A percentile compares a stretch with the other conserved stretches of the same genome.
phyloP scores from a whole-genome alignment of 1,139 yeast genomes.

The Candida sojae region DNA sequence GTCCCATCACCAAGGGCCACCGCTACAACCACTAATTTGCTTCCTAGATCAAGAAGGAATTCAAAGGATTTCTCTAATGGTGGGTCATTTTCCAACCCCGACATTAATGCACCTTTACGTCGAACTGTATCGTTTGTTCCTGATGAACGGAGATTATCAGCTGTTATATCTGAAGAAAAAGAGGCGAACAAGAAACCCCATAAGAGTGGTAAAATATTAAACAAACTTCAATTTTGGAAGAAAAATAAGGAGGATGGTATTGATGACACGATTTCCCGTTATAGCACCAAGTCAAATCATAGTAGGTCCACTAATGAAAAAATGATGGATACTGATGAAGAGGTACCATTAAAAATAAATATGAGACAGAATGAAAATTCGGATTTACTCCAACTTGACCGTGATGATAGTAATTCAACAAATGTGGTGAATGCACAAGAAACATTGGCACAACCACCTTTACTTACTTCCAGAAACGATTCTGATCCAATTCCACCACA shows the following conservation, averaged over 20 bases:
- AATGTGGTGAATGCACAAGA: background rate
- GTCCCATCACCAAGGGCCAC: slow-evolving; percentile 6
- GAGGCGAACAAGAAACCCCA: slow-evolving; percentile 17
- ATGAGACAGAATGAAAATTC: slow-evolving; percentile 9
- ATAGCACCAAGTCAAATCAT: slow-evolving; percentile 9
- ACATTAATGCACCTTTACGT: slow-evolving; percentile 6
- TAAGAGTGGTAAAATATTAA: slow-evolving; percentile 29
- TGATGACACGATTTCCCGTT: slow-evolving; percentile 11
- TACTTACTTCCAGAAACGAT: background rate
- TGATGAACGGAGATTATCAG: slow-evolving; percentile 23
- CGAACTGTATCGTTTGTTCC: slow-evolving; percentile 40
- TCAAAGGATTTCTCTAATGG: slow-evolving; percentile 11
- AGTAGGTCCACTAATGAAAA: slow-evolving; percentile 9
- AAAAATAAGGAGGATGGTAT: slow-evolving; percentile 17
- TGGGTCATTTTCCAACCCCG: background rate
- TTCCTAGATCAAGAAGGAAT: slow-evolving; percentile 9
- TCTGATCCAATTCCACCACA: slow-evolving; percentile 1
- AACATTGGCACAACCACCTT: background rate
- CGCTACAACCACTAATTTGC: slow-evolving; percentile 1
- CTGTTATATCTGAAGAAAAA: slow-evolving; percentile 13
- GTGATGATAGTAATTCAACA: background rate
- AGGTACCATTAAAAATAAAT: slow-evolving; percentile 5
- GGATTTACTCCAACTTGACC: background rate
- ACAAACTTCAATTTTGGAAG: slow-evolving; percentile 48
- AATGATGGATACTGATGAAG: slow-evolving; percentile 8